A percentile compares a stretch with the other conserved stretches of the same genome.
Conservation (phyloP, 2,329 filamentous ascomycete genomes). For the Thielaviopsis populi region DNA sequence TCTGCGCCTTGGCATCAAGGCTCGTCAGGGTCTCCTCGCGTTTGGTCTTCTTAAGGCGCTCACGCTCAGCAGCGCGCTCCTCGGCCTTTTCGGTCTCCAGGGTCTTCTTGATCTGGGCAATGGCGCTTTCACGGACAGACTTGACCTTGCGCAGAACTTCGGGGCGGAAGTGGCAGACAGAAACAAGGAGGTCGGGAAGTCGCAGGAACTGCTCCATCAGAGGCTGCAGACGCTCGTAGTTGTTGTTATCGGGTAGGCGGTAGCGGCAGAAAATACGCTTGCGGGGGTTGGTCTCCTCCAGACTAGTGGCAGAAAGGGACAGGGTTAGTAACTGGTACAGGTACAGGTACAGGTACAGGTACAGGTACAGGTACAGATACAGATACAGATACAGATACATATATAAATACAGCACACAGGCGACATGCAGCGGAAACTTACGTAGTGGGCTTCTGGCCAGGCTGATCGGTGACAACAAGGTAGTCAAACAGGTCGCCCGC, state of each 20-base stretch:
- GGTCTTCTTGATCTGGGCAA: constrained; percentile 62
- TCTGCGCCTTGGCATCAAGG: constrained; percentile 68
- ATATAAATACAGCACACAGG: not conserved
- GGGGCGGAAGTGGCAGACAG: constrained; percentile 68
- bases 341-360: too few species aligned
- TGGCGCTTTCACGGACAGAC: constrained; percentile 62
- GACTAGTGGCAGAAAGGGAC: constrained; percentile 30
- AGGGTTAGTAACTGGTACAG: constrained; percentile 2
- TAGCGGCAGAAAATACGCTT: constrained; percentile 77
- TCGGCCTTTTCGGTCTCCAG: constrained; percentile 70
- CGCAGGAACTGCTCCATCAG: constrained; percentile 72
- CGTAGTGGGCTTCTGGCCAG: constrained; percentile 72
- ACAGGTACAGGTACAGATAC: too few species aligned
- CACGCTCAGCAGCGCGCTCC: constrained; percentile 56
- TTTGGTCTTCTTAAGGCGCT: constrained; percentile 74
- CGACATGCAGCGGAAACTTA: constrained; percentile 30
- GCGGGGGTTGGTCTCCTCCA: constrained; percentile 69
- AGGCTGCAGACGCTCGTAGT: constrained; percentile 51
- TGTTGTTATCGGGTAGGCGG: constrained; percentile 48
- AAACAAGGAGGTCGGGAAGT: constrained; percentile 67
- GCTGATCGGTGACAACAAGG: constrained; percentile 79
- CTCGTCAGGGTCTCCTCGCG: constrained; percentile 65
- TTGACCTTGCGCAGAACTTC: constrained; percentile 80
- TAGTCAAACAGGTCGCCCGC: constrained; percentile 72
- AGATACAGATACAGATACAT: not conserved